Base-by-base conservation (phyloP, 208 protist species). In the Naegleria fowleri region DNA sequence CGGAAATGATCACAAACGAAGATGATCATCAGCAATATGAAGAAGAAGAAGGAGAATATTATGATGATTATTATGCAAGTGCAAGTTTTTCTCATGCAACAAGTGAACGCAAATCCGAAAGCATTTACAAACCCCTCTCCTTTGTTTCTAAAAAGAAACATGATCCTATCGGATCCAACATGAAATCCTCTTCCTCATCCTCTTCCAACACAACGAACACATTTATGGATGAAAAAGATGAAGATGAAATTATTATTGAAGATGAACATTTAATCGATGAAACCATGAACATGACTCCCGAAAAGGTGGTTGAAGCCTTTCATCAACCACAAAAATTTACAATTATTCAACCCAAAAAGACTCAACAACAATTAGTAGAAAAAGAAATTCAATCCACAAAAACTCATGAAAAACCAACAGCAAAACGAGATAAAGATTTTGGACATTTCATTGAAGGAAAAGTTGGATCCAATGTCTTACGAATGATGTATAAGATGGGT, bases 401-500 rank as follows among this genome's bases (percentile, higher is more conserved):
- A 79, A n/a, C 6, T n/a, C 19, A 79, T 19, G 29, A 79, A 36
- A 79, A 79, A 36, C 16, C 16, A 79, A 79, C 16, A 79, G 67
- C n/a, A 36, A 79, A 79, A 36, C 19, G n/a, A n/a, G 67, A 79
- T 79, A 2, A 79, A 33, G 67, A 79, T 29, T 79, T 79, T 79
- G 67, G 67, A 36, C 9, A 7, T 36, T 79, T 79, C 29, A 79
- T 79, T 79, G 29, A 33, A 36, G 67, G 67, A 36, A 79, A 79
- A 79, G 86, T 89, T 55, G 86, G 86, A 29, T 36, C 39, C 5
- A 89, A 89, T 38, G 86, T 89, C 3, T 38, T 89, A 25, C 55
- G 51, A 6, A 89, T 89, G 86, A 89, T 89, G 86, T 38, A 25
- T 29, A 89, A 89, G 1, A 89, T 89, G 86, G 86, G 86, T 55